Evolutionary conservation across 441 rosid genomes (phyloP), one percentile per base, ranked within the genome.

Genomic region (Syzygium malaccense): DNA sequence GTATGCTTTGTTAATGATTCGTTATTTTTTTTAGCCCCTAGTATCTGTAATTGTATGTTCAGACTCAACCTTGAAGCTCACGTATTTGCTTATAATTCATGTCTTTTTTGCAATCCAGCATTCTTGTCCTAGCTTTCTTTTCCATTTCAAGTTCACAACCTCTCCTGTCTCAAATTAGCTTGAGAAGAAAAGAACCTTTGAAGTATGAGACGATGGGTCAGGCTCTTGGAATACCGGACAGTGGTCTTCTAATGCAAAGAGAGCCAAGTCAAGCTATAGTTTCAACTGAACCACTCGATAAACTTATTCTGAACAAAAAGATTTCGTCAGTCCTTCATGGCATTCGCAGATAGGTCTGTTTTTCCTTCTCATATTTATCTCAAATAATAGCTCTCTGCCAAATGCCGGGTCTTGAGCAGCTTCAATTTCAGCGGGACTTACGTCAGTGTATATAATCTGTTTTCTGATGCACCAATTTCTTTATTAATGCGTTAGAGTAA

Each of bases 131-230:
- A 88, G 92, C 92, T 88, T 96, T 96, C 94, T 95, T 97, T 91
- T 97, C 98, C 11, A 93, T 97, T 49, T 97, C 99, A 87, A 97
- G 96, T 89, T 95, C 97, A 11, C 95, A 96, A 89, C 99, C 99
- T 86, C 94, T 96, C 87, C 95, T 96, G 85, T 94, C 99, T 5
- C 99, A 96, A 94, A 94, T 97, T 92, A 96, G 99, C 92, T 88
- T 97, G 90, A 95, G 95, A 89, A 95, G 89, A 94, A 94, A 94
- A 89, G 97, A 95, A 86, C 93, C 94, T 85, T 86, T 85, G 87
- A 93, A 91, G 88, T 96, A 93, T 88, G 94, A 92, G 88, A 93
- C 98, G 85, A 96, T 97, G 99, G 96, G 98, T 64, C 93, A 93
- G 92, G 99, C 99, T 91, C 91, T 97, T 60, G 97, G 99, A 87